Base-by-base conservation (phyloP, 2,329 filamentous ascomycete species). In the Aureobasidium sp. region DNA sequence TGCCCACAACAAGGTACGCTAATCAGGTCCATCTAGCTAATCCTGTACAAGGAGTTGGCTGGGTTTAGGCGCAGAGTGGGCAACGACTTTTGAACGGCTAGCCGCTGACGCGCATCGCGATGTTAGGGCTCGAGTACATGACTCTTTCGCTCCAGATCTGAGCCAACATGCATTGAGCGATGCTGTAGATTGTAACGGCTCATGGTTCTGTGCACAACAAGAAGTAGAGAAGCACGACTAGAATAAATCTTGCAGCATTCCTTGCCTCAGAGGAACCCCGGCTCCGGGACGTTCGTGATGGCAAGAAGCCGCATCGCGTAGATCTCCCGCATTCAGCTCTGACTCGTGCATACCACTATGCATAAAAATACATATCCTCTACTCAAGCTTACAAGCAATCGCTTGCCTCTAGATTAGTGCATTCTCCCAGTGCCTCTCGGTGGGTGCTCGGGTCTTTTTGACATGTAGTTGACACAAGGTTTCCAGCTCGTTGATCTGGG, bases 61-160 rank as follows among this genome's bases (percentile, higher is more conserved):
- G 39, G 9, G 27, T 15, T 44, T 45, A 45, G 41, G 53, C 53
- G 39, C 53, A 22, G 45, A 57, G 39, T 36, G 41, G 27, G n/a
- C 39, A 57, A 57, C 39, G 41, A 34, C 53, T 44, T 55, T 17
- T 15, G 15, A 57, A 57, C 53, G 53, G 53, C n/a, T 34, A 11
- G 31, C 31, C 31, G 31, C 31, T 36, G 39, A 29, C 53, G n/a
- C 42, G 39, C 53, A 36, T 57, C 53, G n/a, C 31, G 20, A 39
- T 52, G 15, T 20, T 52, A 27, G 17, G 39, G 17, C 41, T 44
- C 41, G 22, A 2, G 20, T 44, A 25, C 51, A 41, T 55, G 51
- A 55, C 51, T 55, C 51, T 41, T 31, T 55, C 17, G 14, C 36
- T 41, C 36, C 37, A 55, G n/a, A 22, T 20, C 17, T 31, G 25